Evolutionary conservation across 108 stramenopile genomes (phyloP), one percentile per base, ranked within the genome.

Genomic region (Nitzschia sp.): DNA sequence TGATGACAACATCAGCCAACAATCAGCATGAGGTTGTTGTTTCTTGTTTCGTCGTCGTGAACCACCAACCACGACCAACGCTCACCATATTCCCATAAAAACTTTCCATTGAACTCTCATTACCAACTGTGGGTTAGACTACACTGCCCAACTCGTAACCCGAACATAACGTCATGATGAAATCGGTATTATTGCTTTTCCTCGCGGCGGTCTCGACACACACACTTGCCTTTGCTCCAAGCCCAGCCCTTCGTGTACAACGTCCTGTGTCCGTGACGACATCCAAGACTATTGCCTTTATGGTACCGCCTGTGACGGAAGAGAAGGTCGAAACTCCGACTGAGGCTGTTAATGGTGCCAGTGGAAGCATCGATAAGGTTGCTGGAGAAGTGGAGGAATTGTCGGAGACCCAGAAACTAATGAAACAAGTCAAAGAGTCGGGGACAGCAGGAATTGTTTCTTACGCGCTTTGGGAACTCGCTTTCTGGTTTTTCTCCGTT

Each of bases 391-490:
- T 69, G 26, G 69, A 63, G 48, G 72, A 75, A 56, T 25, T 57
- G 30, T 50, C 64, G 23, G 81, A 82, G 58, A 72, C 80, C 11
- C 48, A 85, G 30, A 80, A 91, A 11, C 34, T 89, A 9, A 57
- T 92, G 70, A 71, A 86, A 53, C 68, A 83, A 61, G 73, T 93
- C 41, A 93, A 93, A 65, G 86, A 89, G 13, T 77, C 91, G 27
- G 91, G 91, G 26, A 69, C 67, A 16, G 88, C 91, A 31, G 91
- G 91, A 34, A 75, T 86, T 17, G 83, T 93, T 41, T 83, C 81
- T 2, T 93, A 87, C 53, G 84, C 86, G 0, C 53, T 80, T 0
- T 93, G 92, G 92, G 92, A 93, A 70, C 61, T 81, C 30, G 92
- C 57, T 2, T 95, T 95, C 70, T 95, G 94, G 94, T 58, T 74